Evolutionary conservation across 176 grass and related monocot species (phyloP).

Genomic region (Aegilops umbellulata): DNA sequence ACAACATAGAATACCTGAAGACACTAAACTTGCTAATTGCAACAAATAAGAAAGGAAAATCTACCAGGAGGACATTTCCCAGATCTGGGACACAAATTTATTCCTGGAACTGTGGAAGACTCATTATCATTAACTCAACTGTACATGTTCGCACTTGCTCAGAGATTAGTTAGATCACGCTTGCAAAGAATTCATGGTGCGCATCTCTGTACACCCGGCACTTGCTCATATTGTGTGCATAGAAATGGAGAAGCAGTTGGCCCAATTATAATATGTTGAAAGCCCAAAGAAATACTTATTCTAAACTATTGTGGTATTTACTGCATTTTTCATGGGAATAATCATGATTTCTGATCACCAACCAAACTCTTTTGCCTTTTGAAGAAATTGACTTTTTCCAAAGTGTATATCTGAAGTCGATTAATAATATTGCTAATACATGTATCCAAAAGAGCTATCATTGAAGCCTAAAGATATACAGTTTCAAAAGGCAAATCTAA

Average conservation of each 20-base stretch:
- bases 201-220: background rate
- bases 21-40: background rate
- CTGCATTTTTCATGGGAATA: background rate
- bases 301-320: background rate
- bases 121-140: too few relatives aligned
- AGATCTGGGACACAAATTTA: background rate
- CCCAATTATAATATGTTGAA: too few relatives aligned
- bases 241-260: too few relatives aligned
- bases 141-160: background rate
- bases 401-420: background rate
- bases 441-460: background rate
- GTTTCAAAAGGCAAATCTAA: background rate
- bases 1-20: background rate
- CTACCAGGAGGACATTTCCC: background rate
- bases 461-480: background rate
- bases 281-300: too few relatives aligned
- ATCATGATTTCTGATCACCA: background rate
- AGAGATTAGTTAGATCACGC: background rate
- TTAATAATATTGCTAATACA: background rate
- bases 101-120: background rate
- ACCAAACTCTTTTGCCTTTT: background rate
- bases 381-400: background rate
- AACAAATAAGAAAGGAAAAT: background rate
- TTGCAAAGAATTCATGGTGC: background rate
- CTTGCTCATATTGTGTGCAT: background rate